Percentiles rank a stretch among this genome's conserved stretches.
phyloP scores from a whole-genome alignment of 257 asterid species.

The Cinchona pubescens region DNA sequence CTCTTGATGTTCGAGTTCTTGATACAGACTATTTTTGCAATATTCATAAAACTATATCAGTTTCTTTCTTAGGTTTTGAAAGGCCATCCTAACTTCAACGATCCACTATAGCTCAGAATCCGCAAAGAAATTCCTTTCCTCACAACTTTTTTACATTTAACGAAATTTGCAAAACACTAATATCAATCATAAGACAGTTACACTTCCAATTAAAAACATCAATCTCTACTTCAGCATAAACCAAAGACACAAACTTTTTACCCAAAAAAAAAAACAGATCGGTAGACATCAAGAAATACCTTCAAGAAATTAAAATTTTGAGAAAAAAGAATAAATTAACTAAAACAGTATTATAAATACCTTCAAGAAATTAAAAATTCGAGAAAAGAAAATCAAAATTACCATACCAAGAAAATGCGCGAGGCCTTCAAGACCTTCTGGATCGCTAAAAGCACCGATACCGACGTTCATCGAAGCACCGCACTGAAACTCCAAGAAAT shows the following conservation, averaged over 20 bases:
- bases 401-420: slow-evolving; percentile 91
- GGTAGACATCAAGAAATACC: too few species aligned
- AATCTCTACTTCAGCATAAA: neutral
- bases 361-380: neutral
- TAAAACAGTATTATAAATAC: neutral
- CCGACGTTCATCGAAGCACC: slow-evolving; percentile 95
- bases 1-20: neutral
- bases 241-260: neutral
- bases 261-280: neutral
- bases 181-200: too few species aligned
- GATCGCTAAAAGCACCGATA: slow-evolving; percentile 93
- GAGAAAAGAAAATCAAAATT: neutral
- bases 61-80: too few species aligned
- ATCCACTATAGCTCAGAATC: too few species aligned
- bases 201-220: neutral
- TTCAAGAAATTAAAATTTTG: too few species aligned
- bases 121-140: too few species aligned
- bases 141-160: too few species aligned
- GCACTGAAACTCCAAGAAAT: slow-evolving; percentile 45
- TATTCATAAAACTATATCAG: too few species aligned
- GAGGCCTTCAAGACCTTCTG: slow-evolving; percentile 94
- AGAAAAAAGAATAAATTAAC: neutral
- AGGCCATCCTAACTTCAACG: too few species aligned
- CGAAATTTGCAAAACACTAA: too few species aligned
- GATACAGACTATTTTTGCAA: too few species aligned